A percentile compares a stretch with the other conserved stretches of the same genome.
Evolutionary conservation across 2,329 filamentous ascomycete genomes (phyloP).

Genomic region (Berkeleyomyces rouxiae): DNA sequence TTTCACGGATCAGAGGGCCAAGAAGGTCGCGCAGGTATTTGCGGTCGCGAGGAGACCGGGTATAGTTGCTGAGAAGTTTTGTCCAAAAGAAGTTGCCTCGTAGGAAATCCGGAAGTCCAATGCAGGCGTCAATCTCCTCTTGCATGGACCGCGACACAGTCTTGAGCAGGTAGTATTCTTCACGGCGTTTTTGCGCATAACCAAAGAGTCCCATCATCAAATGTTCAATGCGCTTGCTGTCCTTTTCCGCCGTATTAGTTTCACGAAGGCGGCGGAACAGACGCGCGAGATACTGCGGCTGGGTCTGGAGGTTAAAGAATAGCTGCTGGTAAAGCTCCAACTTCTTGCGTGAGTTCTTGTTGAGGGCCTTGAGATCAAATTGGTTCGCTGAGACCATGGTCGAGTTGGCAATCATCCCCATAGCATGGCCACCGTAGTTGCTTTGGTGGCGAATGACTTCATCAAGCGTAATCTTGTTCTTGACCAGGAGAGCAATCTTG

Average conservation of each 20-base stretch:
- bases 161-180: conserved; percentile 93
- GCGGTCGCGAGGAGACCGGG: conserved; percentile 76
- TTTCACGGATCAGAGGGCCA: conserved; percentile 71
- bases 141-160: conserved; percentile 66
- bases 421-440: conserved; percentile 82
- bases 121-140: conserved; percentile 66
- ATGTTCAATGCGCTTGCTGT: conserved; percentile 81
- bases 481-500: conserved; percentile 93
- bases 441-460: conserved; percentile 95
- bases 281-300: conserved; percentile 82
- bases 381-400: conserved; percentile 79
- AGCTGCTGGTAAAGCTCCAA: conserved; percentile 93
- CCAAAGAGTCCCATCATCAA: conserved; percentile 94
- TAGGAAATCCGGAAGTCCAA: conserved; percentile 64
- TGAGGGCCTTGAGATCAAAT: conserved; percentile 90
- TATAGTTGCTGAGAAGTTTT: conserved; percentile 72
- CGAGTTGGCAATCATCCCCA: conserved; percentile 72
- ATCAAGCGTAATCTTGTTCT: conserved; percentile 98
- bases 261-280: conserved; percentile 75
- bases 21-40: conserved; percentile 82
- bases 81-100: conserved; percentile 88
- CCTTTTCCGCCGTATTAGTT: conserved; percentile 72
- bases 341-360: conserved; percentile 91
- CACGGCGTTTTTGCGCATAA: conserved; percentile 87
- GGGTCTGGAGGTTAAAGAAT: conserved; percentile 93